Evolutionary conservation across 2,329 filamentous ascomycete species (phyloP).

Genomic region (Monosporascus sp.): DNA sequence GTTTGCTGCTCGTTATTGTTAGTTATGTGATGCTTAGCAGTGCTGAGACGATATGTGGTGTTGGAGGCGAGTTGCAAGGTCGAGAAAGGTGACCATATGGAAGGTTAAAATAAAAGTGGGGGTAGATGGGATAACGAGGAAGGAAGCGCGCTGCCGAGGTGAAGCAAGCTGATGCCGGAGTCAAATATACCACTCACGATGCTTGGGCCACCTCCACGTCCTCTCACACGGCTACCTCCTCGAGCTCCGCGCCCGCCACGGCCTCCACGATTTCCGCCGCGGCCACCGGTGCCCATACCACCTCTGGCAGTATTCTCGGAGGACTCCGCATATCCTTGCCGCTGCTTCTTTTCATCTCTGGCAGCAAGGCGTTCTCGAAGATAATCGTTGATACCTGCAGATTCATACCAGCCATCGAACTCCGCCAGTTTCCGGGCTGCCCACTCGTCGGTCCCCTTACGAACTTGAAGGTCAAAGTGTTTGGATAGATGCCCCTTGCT

Average conservation of each 20-base stretch:
- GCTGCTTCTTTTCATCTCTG: constrained; percentile 60
- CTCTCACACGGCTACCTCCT: constrained; percentile 14
- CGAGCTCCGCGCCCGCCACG: constrained; percentile 12
- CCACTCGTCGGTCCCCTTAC: constrained; percentile 60
- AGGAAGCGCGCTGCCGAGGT: not conserved
- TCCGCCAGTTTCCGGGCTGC: constrained; percentile 57
- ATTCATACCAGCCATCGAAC: constrained; percentile 75
- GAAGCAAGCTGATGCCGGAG: not conserved
- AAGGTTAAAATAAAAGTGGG: no score
- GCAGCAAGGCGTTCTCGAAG: constrained; percentile 72
- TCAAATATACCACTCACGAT: not conserved
- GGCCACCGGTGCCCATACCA: constrained; percentile 17
- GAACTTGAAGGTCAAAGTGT: constrained; percentile 75
- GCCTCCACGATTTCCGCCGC: constrained; percentile 6
- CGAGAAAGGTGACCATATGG: no score
- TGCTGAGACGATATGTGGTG: no score
- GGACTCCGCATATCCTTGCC: constrained; percentile 20
- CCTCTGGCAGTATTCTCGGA: constrained; percentile 17
- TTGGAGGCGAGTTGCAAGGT: no score
- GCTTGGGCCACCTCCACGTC: not conserved
- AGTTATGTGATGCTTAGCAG: not conserved
- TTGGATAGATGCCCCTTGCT: constrained; percentile 89
- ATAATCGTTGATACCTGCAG: constrained; percentile 64
- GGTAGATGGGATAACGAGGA: no score
- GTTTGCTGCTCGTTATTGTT: not conserved